Conservation (phyloP, 768 basidiomycete species). For the Auricularia sp. region DNA sequence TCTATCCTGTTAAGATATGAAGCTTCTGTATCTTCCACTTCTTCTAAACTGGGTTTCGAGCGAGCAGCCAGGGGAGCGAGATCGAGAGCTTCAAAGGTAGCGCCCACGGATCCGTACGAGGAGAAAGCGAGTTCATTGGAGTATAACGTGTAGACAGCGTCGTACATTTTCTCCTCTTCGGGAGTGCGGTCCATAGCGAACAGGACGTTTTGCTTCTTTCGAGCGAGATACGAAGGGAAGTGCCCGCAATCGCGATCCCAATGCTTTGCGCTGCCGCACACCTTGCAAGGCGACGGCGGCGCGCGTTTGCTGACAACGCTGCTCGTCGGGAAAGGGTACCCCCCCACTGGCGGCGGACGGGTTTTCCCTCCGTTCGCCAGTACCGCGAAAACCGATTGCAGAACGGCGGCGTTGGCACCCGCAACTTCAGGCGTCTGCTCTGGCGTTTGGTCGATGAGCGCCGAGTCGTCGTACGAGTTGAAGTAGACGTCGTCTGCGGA, state of each 20-base stretch:
- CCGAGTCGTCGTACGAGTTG: too few relatives aligned
- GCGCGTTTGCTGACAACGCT: background rate
- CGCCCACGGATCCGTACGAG: background rate
- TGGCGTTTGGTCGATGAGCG: too few relatives aligned
- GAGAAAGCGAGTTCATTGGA: background rate
- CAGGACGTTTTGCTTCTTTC: background rate
- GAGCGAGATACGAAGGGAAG: background rate
- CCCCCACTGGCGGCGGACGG: too few relatives aligned
- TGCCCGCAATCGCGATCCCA: background rate
- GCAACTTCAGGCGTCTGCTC: too few relatives aligned
- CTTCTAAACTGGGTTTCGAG: background rate
- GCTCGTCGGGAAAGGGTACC: background rate
- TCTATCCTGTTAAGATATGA: background rate
- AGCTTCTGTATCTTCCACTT: too few relatives aligned
- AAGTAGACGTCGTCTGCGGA: too few relatives aligned
- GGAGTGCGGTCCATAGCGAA: background rate
- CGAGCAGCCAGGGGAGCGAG: too few relatives aligned
- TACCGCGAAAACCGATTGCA: too few relatives aligned
- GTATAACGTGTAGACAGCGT: background rate
- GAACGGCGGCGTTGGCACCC: too few relatives aligned
- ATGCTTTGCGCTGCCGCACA: background rate
- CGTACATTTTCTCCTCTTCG: background rate
- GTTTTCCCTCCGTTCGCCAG: too few relatives aligned
- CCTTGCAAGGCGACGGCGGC: background rate
- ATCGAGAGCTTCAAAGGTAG: too few relatives aligned